Base-by-base conservation (phyloP, 805 yeast genomes). In the Ogataea trehaloabstinens region DNA sequence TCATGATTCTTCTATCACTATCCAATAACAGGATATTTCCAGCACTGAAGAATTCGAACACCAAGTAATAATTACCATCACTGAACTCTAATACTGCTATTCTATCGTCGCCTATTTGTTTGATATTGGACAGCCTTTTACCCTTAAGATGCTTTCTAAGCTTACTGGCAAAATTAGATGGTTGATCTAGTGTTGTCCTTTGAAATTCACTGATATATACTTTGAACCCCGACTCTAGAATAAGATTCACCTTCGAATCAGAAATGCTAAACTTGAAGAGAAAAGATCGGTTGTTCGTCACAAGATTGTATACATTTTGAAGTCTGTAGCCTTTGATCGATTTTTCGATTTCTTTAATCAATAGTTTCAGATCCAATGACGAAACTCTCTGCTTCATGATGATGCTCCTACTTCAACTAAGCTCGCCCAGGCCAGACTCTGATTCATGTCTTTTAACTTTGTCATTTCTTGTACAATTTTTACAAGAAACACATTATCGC, bases 31-130 rank as follows among this genome's bases (percentile, higher is more conserved):
- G 67, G 38, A 91, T 76, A 56, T 91, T 91, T 19, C 99, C 99
- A 3, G 96, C 96, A 56, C 96, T 85, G 66, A 90, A 91, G 54
- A 91, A 91, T 61, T 91, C 99, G 37, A 91, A 62, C 0, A 87
- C 95, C 47, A 91, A 65, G 51, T 85, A 82, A 54, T 66, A 80
- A 37, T 76, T 53, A 2, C 96, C 96, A 52, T 87, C 95, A 31
- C 90, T 80, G 63, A 91, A 91, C 44, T 86, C 80, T 31, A 91
- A 61, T 0, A 89, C 95, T 31, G 87, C 67, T n/a, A 87, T 78
- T 60, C 98, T 73, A 56, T 89, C 96, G 52, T 80, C 76, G 1
- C 80, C 82, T 4, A 91, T 76, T 49, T 89, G 95, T 47, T 73
- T 76, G 31, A 91, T 65, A 25, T 75, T 74, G 1, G 93, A 76